Base-by-base conservation (phyloP, 2,329 filamentous ascomycete genomes). In the Akanthomyces muscarius region DNA sequence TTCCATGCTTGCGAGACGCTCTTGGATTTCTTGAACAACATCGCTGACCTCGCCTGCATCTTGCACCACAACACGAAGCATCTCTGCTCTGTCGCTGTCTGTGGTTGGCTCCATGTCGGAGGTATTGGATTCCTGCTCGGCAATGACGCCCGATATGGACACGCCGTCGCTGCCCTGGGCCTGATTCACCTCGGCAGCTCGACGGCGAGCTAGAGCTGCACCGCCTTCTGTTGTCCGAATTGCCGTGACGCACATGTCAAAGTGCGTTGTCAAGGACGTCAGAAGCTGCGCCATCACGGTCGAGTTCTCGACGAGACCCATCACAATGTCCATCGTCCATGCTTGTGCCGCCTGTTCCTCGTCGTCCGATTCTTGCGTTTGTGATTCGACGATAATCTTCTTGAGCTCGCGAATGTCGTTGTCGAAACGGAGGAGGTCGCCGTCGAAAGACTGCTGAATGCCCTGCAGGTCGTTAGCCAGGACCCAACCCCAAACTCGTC, bases 241-340 rank as follows among this genome's bases (percentile, higher is more conserved):
- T 0, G 94, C 94, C 1, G 89, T 94, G 16, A 96, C 91, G 74
- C 94, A 97, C 67, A 96, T 86, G 74, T 98, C 94, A 72, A 97
- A 97, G 76, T 98, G 94, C 30, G 84, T 86, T 8, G 92, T 92
- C 4, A 98, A 80, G 0, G 89, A 92, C 63, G 91, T 85, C 1
- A 98, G 84, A 5, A 92, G 83, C 63, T 88, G 83, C 5, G 93
- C 94, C 87, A 96, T 94, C 69, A 88, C 86, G 66, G 90, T 87
- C 0, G 93, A 93, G 68, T 94, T 87, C 16, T 81, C 81, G 66
- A 93, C 87, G 42, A 96, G 81, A 3, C 81, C 79, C 36, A 82
- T 77, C n/a, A 91, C 78, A 48, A 86, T 78, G 5, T 81, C 76
- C 2, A 82, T 76, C 51, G 87, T 80, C 0, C 80, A 76, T 2